Base-by-base conservation (phyloP, 1,284 basidiomycete genomes). In the Inonotus hispidus region DNA sequence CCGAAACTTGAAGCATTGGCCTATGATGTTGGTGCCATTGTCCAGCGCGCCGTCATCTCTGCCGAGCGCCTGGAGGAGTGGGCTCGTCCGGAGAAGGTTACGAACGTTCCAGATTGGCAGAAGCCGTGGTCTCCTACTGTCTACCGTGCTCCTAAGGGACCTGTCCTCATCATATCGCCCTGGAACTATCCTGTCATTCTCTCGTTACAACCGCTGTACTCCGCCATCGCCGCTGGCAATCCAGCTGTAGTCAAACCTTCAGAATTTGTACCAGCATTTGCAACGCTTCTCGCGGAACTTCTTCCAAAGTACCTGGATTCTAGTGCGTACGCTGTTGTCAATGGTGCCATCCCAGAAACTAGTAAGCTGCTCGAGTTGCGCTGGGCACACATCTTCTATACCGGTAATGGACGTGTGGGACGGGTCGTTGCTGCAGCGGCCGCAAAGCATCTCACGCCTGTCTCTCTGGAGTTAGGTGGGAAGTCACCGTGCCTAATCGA, bases 371-470 rank as follows among this genome's bases (percentile, higher is more conserved):
- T 60, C 14, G 41, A 53, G 21, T 23, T 58, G 8, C 37, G 52
- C 21, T 63, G 62, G 62, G 62, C 62, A 19, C 62, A 63, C 21
- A 56, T 63, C 29, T 60, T 63, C 47, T 63, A 63, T 41, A 63
- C 62, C 7, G 76, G 76, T 70, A 82, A 81, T 11, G 81, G 81
- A 16, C 78, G 76, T 19, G 80, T 90, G 25, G 89, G 82, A 1
- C 80, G 82, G 57, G 82, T 90, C 66, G 79, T 91, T 38, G 79
- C 87, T 1, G 73, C 77, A 1, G 88, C 88, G 1, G 88, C 88
- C 0, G 85, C 86, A 11, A 84, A 86, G 70, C 82, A 86, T 65
- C 77, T 90, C n/a, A 89, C 87, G 2, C 87, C 89, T 1, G 73
- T 83, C 43, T 86, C 88, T 0, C 81, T 92, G 56, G 79, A 75